Conservation (phyloP, 805 yeast genomes). For the Suhomyces sp. region DNA sequence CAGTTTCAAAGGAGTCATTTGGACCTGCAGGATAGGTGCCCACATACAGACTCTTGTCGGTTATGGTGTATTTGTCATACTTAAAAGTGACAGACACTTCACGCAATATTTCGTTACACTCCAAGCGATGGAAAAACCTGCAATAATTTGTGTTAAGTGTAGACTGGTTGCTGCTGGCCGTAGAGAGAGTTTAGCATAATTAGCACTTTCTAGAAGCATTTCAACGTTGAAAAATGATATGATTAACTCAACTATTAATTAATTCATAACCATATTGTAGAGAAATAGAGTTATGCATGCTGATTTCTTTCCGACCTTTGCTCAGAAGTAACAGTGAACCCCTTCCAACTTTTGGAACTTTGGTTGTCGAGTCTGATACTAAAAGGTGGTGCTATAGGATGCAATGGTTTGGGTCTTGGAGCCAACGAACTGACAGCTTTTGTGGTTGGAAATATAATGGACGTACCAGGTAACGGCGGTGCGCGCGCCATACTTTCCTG, state of each 20-base stretch:
- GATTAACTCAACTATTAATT: too few species aligned
- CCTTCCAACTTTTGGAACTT: constrained; percentile 9
- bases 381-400: background rate
- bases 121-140: too few species aligned
- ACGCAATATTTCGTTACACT: too few species aligned
- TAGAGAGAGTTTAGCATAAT: too few species aligned
- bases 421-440: background rate
- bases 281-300: too few species aligned
- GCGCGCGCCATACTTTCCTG: background rate
- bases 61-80: constrained; percentile 11
- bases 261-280: too few species aligned
- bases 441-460: constrained; percentile 4
- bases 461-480: constrained; percentile 5
- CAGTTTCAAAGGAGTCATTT: constrained; percentile 11
- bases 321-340: background rate
- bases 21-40: constrained; percentile 1
- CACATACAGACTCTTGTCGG: background rate
- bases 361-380: constrained; percentile 1
- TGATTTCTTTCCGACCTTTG: background rate
- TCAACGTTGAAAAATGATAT: too few species aligned
- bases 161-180: too few species aligned
- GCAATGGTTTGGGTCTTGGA: background rate
- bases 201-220: too few species aligned
- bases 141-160: too few species aligned
- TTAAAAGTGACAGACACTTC: constrained; percentile 35